A percentile compares a stretch with the other conserved stretches of the same genome.
phyloP scores from a whole-genome alignment of 139 green algal genomes.

The Chlamydomonas schloesseri region DNA sequence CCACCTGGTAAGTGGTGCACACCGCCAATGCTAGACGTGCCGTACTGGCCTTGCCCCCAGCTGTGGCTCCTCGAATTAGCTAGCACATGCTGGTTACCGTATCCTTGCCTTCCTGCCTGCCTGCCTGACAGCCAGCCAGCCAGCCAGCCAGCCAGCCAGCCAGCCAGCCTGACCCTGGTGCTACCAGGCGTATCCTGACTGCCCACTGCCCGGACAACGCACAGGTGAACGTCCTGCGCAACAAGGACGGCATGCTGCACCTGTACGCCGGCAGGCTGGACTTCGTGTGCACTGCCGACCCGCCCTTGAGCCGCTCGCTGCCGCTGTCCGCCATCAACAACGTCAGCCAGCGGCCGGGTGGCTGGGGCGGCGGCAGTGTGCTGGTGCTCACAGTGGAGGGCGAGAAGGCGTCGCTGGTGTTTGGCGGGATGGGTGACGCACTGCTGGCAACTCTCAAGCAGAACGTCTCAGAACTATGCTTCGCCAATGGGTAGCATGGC shows the following conservation, averaged over 20 bases:
- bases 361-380: slow-evolving; percentile 33
- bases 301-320: slow-evolving; percentile 4
- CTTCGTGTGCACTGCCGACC: slow-evolving; percentile 31
- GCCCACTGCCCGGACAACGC: no score
- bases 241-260: slow-evolving; percentile 45
- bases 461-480: slow-evolving; percentile 42
- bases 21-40: no score
- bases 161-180: no score
- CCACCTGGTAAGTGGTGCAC: slow-evolving; percentile 14
- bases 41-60: no score
- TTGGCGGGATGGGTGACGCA: slow-evolving; percentile 43
- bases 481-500: background rate
- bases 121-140: no score
- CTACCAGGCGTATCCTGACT: no score
- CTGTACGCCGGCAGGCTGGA: slow-evolving; percentile 40
- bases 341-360: slow-evolving; percentile 33
- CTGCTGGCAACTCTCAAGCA: slow-evolving; percentile 45
- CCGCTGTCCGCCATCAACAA: slow-evolving; percentile 27
- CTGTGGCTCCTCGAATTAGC: no score
- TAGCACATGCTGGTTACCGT: no score
- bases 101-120: no score
- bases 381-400: slow-evolving; percentile 16
- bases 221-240: slow-evolving; percentile 10
- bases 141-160: no score
- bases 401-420: slow-evolving; percentile 26